phyloP scores from a whole-genome alignment of 2,329 filamentous ascomycete genomes.

The Akanthomyces uredinophilus region DNA sequence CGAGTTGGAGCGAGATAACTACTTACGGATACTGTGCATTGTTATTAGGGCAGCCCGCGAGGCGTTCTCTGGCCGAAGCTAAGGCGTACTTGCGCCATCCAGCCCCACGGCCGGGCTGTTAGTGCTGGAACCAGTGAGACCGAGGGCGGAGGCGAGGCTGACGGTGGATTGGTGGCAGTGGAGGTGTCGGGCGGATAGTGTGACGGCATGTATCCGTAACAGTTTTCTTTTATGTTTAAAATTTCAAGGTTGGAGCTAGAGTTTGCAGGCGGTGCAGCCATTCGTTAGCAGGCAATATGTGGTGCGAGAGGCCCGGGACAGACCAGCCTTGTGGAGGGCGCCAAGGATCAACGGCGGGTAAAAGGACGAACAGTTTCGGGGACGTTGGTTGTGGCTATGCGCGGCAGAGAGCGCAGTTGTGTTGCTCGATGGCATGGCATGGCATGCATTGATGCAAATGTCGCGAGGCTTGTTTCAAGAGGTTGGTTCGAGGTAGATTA shows the following conservation, averaged over 20 bases:
- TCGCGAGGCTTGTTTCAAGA: background rate
- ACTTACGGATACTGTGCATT: no score
- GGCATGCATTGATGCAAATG: no score
- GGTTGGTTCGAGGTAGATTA: background rate
- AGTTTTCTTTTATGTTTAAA: background rate
- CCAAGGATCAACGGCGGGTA: background rate
- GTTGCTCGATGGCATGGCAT: no score
- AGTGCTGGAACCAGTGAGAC: slow-evolving; percentile 1
- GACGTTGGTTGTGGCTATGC: background rate
- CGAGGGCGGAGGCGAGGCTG: background rate
- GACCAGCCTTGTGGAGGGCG: background rate
- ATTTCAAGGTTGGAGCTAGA: background rate
- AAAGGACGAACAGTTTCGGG: background rate
- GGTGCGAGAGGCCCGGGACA: background rate
- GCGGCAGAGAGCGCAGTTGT: background rate
- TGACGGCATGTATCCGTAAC: background rate
- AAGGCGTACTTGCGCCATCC: background rate
- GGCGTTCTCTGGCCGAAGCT: slow-evolving; percentile 4
- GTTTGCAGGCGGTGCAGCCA: background rate
- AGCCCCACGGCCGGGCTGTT: slow-evolving; percentile 1
- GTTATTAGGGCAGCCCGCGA: background rate
- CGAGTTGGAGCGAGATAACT: no score
- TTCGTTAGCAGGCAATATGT: no score
- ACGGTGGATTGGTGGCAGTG: background rate
- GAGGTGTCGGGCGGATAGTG: background rate